phyloP scores from a whole-genome alignment of 192 early-diverging fungal species.

The Backusella circina region DNA sequence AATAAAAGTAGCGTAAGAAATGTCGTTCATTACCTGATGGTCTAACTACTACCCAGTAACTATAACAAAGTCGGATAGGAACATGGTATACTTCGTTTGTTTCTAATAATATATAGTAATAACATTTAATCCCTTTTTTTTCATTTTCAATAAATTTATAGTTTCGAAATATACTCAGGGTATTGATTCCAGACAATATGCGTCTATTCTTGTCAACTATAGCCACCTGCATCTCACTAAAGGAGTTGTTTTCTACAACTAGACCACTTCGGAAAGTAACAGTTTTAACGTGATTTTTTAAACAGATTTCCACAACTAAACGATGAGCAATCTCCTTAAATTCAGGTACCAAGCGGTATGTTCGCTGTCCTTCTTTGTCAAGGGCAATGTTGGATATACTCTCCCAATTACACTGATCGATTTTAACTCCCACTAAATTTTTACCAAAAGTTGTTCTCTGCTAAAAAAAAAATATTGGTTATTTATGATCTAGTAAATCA shows the following conservation, averaged over 20 bases:
- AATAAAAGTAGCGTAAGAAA: neutral
- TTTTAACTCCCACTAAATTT: slow-evolving; percentile 56
- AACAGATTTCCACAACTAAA: slow-evolving; percentile 70
- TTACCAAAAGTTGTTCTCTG: slow-evolving; percentile 10
- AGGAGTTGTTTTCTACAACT: slow-evolving; percentile 63
- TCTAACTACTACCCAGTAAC: slow-evolving; percentile 62
- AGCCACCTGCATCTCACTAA: slow-evolving; percentile 55
- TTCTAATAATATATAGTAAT: slow-evolving; percentile 11
- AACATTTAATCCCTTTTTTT: neutral
- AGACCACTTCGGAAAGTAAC: slow-evolving; percentile 75
- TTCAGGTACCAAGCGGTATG: slow-evolving; percentile 64
- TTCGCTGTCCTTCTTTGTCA: slow-evolving; percentile 66
- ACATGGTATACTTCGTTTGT: slow-evolving; percentile 63
- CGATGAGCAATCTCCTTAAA: slow-evolving; percentile 62
- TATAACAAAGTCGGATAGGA: slow-evolving; percentile 69
- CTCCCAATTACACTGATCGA: slow-evolving; percentile 61
- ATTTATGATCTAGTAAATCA: neutral
- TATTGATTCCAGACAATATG: slow-evolving; percentile 26
- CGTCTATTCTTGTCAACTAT: slow-evolving; percentile 37
- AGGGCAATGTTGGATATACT: slow-evolving; percentile 67
- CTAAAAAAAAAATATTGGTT: neutral
- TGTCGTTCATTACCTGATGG: slow-evolving; percentile 42
- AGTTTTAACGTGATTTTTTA: slow-evolving; percentile 72
- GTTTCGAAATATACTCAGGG: neutral
- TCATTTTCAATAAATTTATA: neutral